Base-by-base conservation (phyloP, 1,284 basidiomycete species). In the Trichosporon sp. region DNA sequence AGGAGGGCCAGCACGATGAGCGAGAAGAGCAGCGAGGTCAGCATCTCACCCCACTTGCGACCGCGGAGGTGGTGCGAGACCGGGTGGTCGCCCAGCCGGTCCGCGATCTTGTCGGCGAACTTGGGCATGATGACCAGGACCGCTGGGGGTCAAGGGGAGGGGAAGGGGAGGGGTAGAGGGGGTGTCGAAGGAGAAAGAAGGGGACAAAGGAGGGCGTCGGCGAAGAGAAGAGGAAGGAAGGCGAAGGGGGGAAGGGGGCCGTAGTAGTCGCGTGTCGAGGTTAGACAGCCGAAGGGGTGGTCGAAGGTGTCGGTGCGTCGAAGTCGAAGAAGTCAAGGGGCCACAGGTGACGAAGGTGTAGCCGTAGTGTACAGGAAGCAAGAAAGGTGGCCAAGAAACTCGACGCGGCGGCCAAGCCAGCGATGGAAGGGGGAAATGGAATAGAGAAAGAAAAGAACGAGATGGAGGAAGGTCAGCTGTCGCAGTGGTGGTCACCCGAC, bases 51-150 rank as follows among this genome's bases (percentile, higher is more conserved):
- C 49, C 60, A 56, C 60, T 60, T 61, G 52, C 61, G 60, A 32
- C 66, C 66, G 21, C 64, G 64, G 19, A 68, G 52, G 64, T 68
- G 61, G 19, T 58, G 29, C 36, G 60, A 61, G 11, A 60, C 59
- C 1, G 66, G 59, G 61, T 65, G 60, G 63, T 67, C 63, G 31
- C 66, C 66, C 19, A 67, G 59, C 60, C 52, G 14, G 63, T 63
- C 52, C 46, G 66, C 66, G 36, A 64, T 16, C 63, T 60, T 59
- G 61, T 67, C 66, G 11, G 58, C 21, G 19, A 65, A 46, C 49
- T 60, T 62, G 44, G 57, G 32, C 63, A 65, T 65, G 37, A 29
- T 16, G 57, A 10, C 9, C 23, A 27, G 34, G 46, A 25, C 49
- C 25, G 13, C 49, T 14, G 49, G 16, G 49, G 27, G 14, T 5